Base-by-base conservation (phyloP, 1,284 basidiomycete species). In the Hypsizygus ulmarius region DNA sequence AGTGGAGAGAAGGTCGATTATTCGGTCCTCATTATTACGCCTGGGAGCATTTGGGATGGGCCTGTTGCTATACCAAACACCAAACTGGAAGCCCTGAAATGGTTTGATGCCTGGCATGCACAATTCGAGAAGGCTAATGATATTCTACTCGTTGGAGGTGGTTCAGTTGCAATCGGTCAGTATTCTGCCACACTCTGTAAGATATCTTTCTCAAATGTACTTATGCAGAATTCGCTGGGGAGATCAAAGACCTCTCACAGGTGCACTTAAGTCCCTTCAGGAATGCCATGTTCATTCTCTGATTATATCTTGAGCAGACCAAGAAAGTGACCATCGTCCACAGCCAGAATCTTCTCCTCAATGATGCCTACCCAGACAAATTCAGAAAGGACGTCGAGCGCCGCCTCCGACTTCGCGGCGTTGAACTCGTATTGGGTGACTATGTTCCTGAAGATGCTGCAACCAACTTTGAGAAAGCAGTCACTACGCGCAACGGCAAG, bases 241-340 rank as follows among this genome's bases (percentile, higher is more conserved):
- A 84, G 63, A 69, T 86, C 46, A 75, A 74, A 47, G 75, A 83
- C 40, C 64, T 64, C 7, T 74, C 70, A 50, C 78, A 79, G 2
- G 78, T 76, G 39, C 14, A 12, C 56, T 39, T 28, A n/a, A 12
- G 67, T 30, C 14, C 15, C 25, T 62, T 32, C 34, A 11, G 16
- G 14, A 2, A 11, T 46, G 37, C 27, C 35, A 11, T 19, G 27
- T 7, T 18, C 16, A 36, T 21, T 32, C 16, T 25, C 47, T 48
- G 47, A 33, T 18, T 15, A 39, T 39, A 57, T 15, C 51, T 41
- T 29, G 45, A 34, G 18, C 58, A 85, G 77, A 59, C 68, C 15
- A 84, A 79, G 64, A 73, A 75, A 40, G 74, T 88, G n/a, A 86
- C 84, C 3, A 73, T 89, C 39, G 74, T 85, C 1, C 84, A 89